Base-by-base conservation (phyloP, 2,329 filamentous ascomycete species). In the Hypoxylon sp. region DNA sequence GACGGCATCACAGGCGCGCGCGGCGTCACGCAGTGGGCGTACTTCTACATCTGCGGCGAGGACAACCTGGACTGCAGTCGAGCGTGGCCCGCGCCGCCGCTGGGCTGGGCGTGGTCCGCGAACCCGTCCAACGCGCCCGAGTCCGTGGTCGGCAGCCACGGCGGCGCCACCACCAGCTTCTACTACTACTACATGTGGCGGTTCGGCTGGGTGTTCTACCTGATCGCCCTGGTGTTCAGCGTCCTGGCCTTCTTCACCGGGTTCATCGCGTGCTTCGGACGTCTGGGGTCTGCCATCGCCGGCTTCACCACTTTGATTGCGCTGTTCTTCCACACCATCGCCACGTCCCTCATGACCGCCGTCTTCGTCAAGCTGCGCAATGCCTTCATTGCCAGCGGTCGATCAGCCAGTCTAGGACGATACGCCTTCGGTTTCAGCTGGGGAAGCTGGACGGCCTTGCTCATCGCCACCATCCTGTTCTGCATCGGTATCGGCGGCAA, bases 161-260 rank as follows among this genome's bases (percentile, higher is more conserved):
- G 75, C 51, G 73, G 74, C 51, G 59, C 72, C 51, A 86, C 82
- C 3, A 87, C 84, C 4, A 80, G 78, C 56, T 69, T 57, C 15
- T 73, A 75, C 58, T 96, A 86, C 78, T 97, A 81, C 75, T 90
- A 91, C 73, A 80, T 94, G 68, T 95, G 91, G 75, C 84, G 93
- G 29, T 96, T 97, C 76, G 88, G 90, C 71, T 97, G 93, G 82
- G 90, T 92, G 26, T 94, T 96, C 73, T 89, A 89, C 75, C 77
- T 97, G 48, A 87, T 97, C 60, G 84, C 86, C 12, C 81, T 97
- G 26, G 85, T 96, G 78, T 94, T 96, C 70, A 82, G 83, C 57
- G 78, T 82, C 36, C 47, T 84, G 17, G 83, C 87, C 55, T 84
- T 92, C 67, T 81, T 91, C 71, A 73, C 79, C 7, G 82, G 85